Percentiles rank a stretch among this genome's conserved stretches.
Conservation (phyloP, 2,329 filamentous ascomycete genomes). For the Dryadomyces quercivorus region DNA sequence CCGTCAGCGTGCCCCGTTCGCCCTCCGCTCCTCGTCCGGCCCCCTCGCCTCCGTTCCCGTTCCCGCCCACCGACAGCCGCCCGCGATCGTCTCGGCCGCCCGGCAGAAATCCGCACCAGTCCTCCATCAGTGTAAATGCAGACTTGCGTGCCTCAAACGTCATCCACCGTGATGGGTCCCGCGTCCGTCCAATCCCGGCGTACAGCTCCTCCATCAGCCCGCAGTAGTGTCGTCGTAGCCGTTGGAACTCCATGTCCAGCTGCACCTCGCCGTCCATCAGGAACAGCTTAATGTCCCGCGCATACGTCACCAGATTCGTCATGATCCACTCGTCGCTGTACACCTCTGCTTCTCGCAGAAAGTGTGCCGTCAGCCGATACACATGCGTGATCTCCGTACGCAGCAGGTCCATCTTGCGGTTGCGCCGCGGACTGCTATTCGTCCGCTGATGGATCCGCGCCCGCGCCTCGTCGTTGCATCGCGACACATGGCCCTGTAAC, state of each 20-base stretch:
- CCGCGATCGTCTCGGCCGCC: conserved; percentile 71
- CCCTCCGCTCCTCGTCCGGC: conserved; percentile 22
- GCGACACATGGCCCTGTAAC: conserved; percentile 71
- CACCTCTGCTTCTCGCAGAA: conserved; percentile 65
- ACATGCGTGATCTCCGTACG: conserved; percentile 93
- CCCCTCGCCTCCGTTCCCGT: neutral
- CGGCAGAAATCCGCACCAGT: conserved; percentile 96
- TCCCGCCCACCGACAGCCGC: conserved; percentile 28
- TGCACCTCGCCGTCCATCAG: conserved; percentile 91
- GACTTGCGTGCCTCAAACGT: conserved; percentile 94
- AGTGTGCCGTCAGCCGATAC: conserved; percentile 86
- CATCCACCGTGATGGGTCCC: conserved; percentile 86
- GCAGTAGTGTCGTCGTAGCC: conserved; percentile 84
- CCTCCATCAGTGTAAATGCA: conserved; percentile 92
- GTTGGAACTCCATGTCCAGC: conserved; percentile 88
- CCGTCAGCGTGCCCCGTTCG: conserved; percentile 67
- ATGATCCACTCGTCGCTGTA: conserved; percentile 85
- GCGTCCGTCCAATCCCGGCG: conserved; percentile 75
- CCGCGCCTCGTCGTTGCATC: conserved; percentile 81
- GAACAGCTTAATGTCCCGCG: conserved; percentile 86
- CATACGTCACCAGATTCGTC: conserved; percentile 76
- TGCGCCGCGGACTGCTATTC: conserved; percentile 69
- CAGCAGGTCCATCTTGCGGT: conserved; percentile 72
- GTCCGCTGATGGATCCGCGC: conserved; percentile 77
- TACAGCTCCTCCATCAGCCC: conserved; percentile 88